Evolutionary conservation across 2,329 filamentous ascomycete species (phyloP), one percentile per base, ranked within the genome.

Genomic region (Fusarium irregulare): DNA sequence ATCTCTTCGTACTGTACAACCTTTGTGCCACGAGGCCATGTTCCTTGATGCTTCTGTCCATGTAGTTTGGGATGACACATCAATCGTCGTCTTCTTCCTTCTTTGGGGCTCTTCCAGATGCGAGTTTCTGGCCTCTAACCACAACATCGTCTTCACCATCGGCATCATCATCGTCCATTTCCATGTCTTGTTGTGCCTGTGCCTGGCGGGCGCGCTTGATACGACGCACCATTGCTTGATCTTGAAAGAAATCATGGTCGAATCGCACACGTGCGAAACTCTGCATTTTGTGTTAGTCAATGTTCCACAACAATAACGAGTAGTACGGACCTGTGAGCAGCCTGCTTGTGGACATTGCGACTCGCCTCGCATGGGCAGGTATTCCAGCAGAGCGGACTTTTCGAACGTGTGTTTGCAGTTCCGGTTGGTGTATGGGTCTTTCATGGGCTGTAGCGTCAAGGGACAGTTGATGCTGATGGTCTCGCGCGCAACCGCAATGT

Each of bases 381-480:
- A 82, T n/a, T 88, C 85, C 25, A 87, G 60, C 41, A 94, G 90
- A 1, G 88, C 87, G 2, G 77, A 75, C 77, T 88, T 90, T 75
- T 94, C 91, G 76, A 93, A 94, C 0, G 87, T 89, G 77, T 94
- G 92, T 58, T 87, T 89, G 81, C 92, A 94, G 69, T 87, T 87
- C 16, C 76, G 81, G 72, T 88, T 92, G 58, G 87, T 92, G 74
- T 88, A 89, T 0, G 92, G 92, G 55, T 93, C 85, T 44, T 83
- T 81, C 81, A 93, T 89, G 46, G 86, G 82, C 54, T 83, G 82
- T 69, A 93, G 81, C 0, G 91, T 91, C 21, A 94, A 78, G 0
- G 91, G 91, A 74, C 92, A 94, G 72, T 88, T 90, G 32, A 91
- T 87, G 77, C 88, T 91, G 55, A 89, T 84, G 7, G 85, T 86